phyloP scores from a whole-genome alignment of 192 early-diverging fungal genomes.

The Spizellomyces punctatus region DNA sequence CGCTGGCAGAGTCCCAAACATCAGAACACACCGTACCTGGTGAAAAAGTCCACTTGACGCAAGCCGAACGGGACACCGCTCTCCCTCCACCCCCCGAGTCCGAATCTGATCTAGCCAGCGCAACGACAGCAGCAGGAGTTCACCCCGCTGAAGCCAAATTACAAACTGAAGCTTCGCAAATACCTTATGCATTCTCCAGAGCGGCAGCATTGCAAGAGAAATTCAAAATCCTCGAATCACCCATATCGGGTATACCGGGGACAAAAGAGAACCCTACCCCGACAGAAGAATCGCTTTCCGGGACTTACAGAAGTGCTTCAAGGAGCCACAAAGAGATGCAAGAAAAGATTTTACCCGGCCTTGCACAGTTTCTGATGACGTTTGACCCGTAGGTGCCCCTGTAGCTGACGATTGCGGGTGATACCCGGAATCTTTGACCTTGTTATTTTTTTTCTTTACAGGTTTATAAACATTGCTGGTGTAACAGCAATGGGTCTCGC shows the following conservation, averaged over 20 bases:
- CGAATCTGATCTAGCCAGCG: slow-evolving; percentile 14
- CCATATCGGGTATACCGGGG: slow-evolving; percentile 32
- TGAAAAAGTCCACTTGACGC: slow-evolving; percentile 12
- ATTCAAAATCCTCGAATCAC: slow-evolving; percentile 15
- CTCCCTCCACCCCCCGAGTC: slow-evolving; percentile 8
- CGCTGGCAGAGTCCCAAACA: background rate
- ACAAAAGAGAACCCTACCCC: slow-evolving; percentile 22
- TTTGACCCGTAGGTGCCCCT: slow-evolving; percentile 10
- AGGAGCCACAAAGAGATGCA: slow-evolving; percentile 15
- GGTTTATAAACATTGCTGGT: slow-evolving; percentile 19
- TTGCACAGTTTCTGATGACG: slow-evolving; percentile 33
- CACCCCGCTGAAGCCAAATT: slow-evolving; percentile 15
- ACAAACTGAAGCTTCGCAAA: slow-evolving; percentile 10
- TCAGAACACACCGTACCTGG: background rate
- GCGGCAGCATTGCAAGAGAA: slow-evolving; percentile 30
- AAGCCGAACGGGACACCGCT: slow-evolving; percentile 4
- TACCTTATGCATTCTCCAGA: slow-evolving; percentile 19
- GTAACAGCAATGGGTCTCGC: slow-evolving; percentile 5
- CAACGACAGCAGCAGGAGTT: slow-evolving; percentile 7
- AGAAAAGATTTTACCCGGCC: background rate
- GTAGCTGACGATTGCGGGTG: no score
- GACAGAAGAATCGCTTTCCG: background rate
- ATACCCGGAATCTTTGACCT: no score
- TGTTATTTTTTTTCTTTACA: no score
- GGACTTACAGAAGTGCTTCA: slow-evolving; percentile 6